Evolutionary conservation across 257 asterid species (phyloP).

Genomic region (Thymus quinquecostatus): DNA sequence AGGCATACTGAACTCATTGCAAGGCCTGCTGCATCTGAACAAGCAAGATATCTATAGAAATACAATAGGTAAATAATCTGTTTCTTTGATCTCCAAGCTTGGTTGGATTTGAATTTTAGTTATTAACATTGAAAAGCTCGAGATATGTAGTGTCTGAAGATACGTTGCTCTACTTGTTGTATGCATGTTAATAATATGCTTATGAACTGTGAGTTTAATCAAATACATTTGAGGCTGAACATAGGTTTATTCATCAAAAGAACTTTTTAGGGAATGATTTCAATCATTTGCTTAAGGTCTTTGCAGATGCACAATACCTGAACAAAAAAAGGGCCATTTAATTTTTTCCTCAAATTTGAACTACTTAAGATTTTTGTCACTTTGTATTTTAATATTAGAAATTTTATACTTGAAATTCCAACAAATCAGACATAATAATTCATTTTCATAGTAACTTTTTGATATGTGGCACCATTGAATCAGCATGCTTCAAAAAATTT

Average conservation of each 20-base stretch:
- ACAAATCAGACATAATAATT: too few species aligned
- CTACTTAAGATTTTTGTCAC: too few species aligned
- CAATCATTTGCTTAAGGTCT: neutral
- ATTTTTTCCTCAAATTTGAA: too few species aligned
- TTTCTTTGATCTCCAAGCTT: neutral
- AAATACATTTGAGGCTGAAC: slow-evolving; percentile 11
- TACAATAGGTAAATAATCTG: slow-evolving; percentile 60
- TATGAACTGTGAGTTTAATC: neutral
- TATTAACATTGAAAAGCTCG: neutral
- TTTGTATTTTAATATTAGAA: too few species aligned
- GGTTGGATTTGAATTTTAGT: neutral
- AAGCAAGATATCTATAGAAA: slow-evolving; percentile 67
- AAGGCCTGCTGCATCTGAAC: slow-evolving; percentile 86
- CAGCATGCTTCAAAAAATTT: too few species aligned
- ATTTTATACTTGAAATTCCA: too few species aligned
- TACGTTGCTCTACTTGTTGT: neutral
- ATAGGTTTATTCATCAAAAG: slow-evolving; percentile 17
- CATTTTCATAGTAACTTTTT: too few species aligned
- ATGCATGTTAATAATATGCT: neutral
- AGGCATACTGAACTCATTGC: slow-evolving; percentile 88
- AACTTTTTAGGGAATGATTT: slow-evolving; percentile 1
- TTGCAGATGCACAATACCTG: neutral
- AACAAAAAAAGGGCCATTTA: too few species aligned
- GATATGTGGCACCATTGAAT: too few species aligned
- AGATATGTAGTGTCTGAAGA: neutral